Conservation (phyloP, 345 rosid genomes). For the Erysimum cheiranthoides region DNA sequence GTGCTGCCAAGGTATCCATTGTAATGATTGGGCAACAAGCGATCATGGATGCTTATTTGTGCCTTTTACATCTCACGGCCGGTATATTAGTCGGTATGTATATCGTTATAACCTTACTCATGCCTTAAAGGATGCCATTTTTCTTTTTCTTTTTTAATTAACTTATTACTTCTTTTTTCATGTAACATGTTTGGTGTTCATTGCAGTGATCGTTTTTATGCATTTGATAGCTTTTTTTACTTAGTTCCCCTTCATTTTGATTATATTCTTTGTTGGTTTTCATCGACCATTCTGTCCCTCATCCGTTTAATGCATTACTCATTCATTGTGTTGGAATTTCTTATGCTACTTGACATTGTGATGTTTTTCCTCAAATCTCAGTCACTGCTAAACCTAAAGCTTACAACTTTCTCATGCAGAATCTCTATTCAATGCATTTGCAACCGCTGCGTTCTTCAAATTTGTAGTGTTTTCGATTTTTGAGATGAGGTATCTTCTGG, state of each 20-base stretch:
- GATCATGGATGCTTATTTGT: constrained; percentile 98
- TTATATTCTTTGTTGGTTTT: neutral
- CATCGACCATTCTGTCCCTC: neutral
- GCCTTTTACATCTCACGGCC: constrained; percentile 94
- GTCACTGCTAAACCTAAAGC: constrained; percentile 33
- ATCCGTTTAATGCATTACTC: neutral
- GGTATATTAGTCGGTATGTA: constrained; percentile 93
- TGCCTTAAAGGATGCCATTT: neutral
- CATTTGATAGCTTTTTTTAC: neutral
- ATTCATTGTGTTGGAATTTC: constrained; percentile 2
- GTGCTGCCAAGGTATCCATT: constrained; percentile 97
- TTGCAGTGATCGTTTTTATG: neutral
- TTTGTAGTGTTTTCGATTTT: constrained; percentile 96
- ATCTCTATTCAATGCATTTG: constrained; percentile 97
- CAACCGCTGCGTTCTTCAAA: constrained; percentile 98
- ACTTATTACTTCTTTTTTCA: neutral
- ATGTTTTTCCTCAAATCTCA: constrained; percentile 24
- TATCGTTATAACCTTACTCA: constrained; percentile 5
- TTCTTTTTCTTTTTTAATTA: neutral
- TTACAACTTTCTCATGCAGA: constrained; percentile 57
- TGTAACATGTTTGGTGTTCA: neutral
- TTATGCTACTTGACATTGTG: constrained; percentile 21
- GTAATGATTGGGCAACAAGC: constrained; percentile 98
- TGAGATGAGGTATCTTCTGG: constrained; percentile 99
- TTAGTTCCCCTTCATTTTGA: constrained; percentile 2